Percentiles rank a stretch among this genome's conserved stretches.
These are phyloP conservation scores for Suillus plorans DNA, from an alignment of 768 basidiomycete species.

Conservation along the genomic window DNA sequence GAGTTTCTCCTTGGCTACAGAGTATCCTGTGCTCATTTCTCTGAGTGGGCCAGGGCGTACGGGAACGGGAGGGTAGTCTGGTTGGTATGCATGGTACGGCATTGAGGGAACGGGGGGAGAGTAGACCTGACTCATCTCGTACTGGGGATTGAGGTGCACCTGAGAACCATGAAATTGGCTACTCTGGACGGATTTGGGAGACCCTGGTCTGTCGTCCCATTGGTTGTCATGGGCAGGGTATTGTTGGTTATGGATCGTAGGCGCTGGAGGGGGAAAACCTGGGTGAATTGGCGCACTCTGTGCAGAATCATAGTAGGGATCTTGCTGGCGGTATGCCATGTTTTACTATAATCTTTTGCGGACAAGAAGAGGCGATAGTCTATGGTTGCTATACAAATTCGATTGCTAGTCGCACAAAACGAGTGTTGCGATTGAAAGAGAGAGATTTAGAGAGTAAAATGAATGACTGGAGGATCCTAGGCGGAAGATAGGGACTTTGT, in stretches of 20 bases:
- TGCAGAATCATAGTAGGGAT: constrained; percentile 43
- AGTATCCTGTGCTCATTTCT: constrained; percentile 56
- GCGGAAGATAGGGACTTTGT: constrained; percentile 3
- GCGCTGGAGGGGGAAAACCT: constrained; percentile 36
- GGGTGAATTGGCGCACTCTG: constrained; percentile 27
- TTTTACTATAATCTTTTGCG: not conserved
- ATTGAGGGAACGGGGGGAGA: constrained; percentile 57
- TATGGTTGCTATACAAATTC: not conserved
- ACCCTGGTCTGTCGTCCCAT: constrained; percentile 45
- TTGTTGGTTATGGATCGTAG: constrained; percentile 30
- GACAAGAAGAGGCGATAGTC: not conserved
- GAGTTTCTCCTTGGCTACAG: constrained; percentile 71
- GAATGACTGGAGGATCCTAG: constrained; percentile 16
- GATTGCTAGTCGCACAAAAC: not conserved
- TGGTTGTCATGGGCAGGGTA: constrained; percentile 46
- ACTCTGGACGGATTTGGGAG: constrained; percentile 63
- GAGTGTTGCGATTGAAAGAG: not conserved
- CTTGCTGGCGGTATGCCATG: constrained; percentile 58
- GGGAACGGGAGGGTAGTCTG: constrained; percentile 63
- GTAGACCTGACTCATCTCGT: constrained; percentile 55
- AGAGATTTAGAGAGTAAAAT: not conserved
- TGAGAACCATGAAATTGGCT: constrained; percentile 64
- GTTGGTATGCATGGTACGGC: constrained; percentile 40
- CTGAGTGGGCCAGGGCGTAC: constrained; percentile 48
- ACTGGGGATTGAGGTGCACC: constrained; percentile 62